These are phyloP conservation scores for Termitomyces sp. DNA, from an alignment of 768 basidiomycete genomes.

Conservation along the genomic window DNA sequence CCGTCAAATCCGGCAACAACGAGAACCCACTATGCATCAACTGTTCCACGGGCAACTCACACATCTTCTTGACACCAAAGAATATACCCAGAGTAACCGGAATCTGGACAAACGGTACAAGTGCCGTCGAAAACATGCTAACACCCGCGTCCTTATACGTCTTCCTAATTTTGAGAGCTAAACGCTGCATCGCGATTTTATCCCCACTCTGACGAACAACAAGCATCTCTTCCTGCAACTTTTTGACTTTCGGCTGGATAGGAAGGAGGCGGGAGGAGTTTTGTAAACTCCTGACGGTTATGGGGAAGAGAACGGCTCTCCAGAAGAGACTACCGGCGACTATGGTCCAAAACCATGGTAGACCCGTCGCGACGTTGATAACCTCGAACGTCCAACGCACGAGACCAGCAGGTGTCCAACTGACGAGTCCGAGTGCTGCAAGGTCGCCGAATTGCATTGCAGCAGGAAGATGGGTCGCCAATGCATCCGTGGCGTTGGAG, in stretches of 20 bases:
- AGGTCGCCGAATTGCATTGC: constrained; percentile 74
- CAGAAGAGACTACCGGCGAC: constrained; percentile 60
- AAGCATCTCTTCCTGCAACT: constrained; percentile 45
- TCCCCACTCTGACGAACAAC: constrained; percentile 33
- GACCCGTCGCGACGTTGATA: constrained; percentile 63
- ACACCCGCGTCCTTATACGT: constrained; percentile 69
- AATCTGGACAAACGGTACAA: constrained; percentile 61
- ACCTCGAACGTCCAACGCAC: constrained; percentile 64
- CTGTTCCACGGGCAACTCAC: constrained; percentile 69
- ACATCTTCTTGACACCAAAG: constrained; percentile 74
- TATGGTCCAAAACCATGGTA: constrained; percentile 88
- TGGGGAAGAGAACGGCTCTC: constrained; percentile 59
- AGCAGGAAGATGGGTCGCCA: constrained; percentile 30
- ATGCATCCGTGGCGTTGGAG: constrained; percentile 23
- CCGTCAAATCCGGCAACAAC: constrained; percentile 76
- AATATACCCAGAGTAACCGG: constrained; percentile 81
- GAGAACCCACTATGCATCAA: constrained; percentile 72
- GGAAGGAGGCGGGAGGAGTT: constrained; percentile 61
- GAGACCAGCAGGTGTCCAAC: constrained; percentile 66
- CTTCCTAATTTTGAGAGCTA: constrained; percentile 50
- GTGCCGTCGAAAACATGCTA: constrained; percentile 51
- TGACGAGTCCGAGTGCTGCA: constrained; percentile 59
- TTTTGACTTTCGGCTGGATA: constrained; percentile 51
- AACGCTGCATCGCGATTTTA: constrained; percentile 48
- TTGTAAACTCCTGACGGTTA: constrained; percentile 54